These are phyloP conservation scores for Termitomyces sp. DNA, from an alignment of 768 basidiomycete species.

Conservation along the genomic window DNA sequence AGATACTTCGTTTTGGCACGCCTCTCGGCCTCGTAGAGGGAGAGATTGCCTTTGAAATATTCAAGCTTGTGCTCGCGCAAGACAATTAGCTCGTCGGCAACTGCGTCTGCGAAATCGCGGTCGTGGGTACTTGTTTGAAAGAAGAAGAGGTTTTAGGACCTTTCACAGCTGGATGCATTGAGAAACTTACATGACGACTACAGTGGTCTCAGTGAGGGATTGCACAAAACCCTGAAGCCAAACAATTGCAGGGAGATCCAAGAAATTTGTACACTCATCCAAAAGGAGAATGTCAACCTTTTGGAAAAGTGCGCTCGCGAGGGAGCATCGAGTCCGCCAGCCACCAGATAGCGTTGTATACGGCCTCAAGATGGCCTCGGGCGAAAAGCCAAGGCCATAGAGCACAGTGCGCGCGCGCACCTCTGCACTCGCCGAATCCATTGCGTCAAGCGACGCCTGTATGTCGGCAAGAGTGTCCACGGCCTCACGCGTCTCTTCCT, in stretches of 20 bases:
- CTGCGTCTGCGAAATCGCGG: conserved; percentile 56
- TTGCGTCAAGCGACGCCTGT: conserved; percentile 25
- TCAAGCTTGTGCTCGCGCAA: conserved; percentile 50
- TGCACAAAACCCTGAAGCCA: conserved; percentile 55
- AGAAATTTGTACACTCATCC: conserved; percentile 57
- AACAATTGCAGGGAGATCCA: conserved; percentile 52
- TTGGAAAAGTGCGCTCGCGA: conserved; percentile 59
- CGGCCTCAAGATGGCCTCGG: conserved; percentile 34
- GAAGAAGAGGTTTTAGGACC: neutral
- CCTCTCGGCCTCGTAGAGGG: conserved; percentile 46
- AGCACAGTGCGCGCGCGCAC: conserved; percentile 52
- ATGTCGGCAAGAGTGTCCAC: conserved; percentile 28
- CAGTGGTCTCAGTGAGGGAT: conserved; percentile 40
- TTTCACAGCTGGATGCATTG: neutral
- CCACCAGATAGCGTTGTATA: conserved; percentile 58
- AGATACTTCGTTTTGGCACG: conserved; percentile 45
- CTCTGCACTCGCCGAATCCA: conserved; percentile 38
- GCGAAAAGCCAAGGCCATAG: conserved; percentile 56
- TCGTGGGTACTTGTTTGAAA: conserved; percentile 47
- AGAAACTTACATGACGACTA: conserved; percentile 49
- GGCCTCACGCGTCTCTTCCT: conserved; percentile 22
- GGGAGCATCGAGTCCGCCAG: conserved; percentile 59
- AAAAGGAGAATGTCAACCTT: conserved; percentile 56
- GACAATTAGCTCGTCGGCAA: conserved; percentile 62
- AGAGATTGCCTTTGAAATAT: conserved; percentile 58